Percentiles rank a stretch among this genome's conserved stretches.
phyloP scores from a whole-genome alignment of 2,329 filamentous ascomycete genomes.

The Aspergillus calidoustus region DNA sequence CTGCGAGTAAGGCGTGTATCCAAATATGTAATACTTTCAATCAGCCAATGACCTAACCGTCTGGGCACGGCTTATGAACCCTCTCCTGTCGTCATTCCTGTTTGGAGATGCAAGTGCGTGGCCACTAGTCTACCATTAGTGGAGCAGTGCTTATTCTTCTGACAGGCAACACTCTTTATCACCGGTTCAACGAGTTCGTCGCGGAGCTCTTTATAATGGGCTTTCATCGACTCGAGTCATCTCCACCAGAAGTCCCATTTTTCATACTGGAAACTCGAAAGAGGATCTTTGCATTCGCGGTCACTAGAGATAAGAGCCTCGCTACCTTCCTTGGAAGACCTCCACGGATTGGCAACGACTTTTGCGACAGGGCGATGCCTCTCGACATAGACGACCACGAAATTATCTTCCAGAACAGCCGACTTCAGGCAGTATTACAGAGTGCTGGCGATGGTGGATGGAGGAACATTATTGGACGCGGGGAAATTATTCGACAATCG shows the following conservation, averaged over 20 bases:
- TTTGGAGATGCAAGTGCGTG: constrained; percentile 2
- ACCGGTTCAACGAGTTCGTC: background rate
- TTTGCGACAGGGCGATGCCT: constrained; percentile 33
- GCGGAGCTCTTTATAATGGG: background rate
- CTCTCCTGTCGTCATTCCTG: background rate
- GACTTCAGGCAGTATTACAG: background rate
- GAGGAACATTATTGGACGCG: background rate
- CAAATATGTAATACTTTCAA: background rate
- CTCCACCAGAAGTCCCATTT: background rate
- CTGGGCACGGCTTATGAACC: background rate
- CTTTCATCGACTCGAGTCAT: background rate
- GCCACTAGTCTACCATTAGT: background rate
- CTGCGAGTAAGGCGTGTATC: background rate
- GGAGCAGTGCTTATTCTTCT: background rate
- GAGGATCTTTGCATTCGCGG: background rate
- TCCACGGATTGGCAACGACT: constrained; percentile 34
- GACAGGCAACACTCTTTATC: background rate
- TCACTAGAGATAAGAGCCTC: constrained; percentile 34
- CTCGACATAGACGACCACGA: constrained; percentile 36
- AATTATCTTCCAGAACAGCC: background rate
- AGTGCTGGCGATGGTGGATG: background rate
- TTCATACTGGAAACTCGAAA: background rate
- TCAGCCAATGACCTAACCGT: background rate
- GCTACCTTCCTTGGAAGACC: constrained; percentile 36
- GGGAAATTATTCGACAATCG: background rate